phyloP scores from a whole-genome alignment of 139 green algal species.

The Volvox africanus region DNA sequence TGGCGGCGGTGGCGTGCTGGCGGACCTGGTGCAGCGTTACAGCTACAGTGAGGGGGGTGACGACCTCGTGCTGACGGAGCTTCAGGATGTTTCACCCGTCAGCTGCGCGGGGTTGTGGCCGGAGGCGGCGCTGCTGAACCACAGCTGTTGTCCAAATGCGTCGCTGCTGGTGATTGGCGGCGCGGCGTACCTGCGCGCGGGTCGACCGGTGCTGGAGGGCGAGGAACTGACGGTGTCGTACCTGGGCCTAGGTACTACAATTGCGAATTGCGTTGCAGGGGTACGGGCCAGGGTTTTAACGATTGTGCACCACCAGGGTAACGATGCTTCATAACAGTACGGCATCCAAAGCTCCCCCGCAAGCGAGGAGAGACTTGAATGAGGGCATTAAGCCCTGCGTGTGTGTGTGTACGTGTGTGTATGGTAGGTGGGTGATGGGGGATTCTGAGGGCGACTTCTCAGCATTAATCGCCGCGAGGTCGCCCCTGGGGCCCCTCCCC shows the following conservation, averaged over 20 bases:
- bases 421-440: too few species aligned
- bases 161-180: conserved; percentile 20
- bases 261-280: too few species aligned
- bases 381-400: too few species aligned
- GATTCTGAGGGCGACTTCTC: too few species aligned
- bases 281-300: too few species aligned
- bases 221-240: conserved; percentile 28
- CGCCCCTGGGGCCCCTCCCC: too few species aligned
- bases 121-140: conserved; percentile 38
- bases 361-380: too few species aligned
- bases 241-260: not conserved
- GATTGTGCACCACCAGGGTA: too few species aligned
- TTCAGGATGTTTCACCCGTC: not conserved
- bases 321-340: too few species aligned
- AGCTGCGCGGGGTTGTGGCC: conserved; percentile 43
- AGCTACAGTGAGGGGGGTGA: conserved; percentile 28
- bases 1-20: not conserved
- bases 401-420: too few species aligned
- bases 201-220: not conserved
- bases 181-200: conserved; percentile 8
- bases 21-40: not conserved
- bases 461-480: too few species aligned
- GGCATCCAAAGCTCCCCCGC: too few species aligned
- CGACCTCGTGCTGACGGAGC: conserved; percentile 10
- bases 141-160: conserved; percentile 42